These are phyloP conservation scores for Fraxinus albicans DNA, from an alignment of 305 asterid genomes.

Conservation along the genomic window DNA sequence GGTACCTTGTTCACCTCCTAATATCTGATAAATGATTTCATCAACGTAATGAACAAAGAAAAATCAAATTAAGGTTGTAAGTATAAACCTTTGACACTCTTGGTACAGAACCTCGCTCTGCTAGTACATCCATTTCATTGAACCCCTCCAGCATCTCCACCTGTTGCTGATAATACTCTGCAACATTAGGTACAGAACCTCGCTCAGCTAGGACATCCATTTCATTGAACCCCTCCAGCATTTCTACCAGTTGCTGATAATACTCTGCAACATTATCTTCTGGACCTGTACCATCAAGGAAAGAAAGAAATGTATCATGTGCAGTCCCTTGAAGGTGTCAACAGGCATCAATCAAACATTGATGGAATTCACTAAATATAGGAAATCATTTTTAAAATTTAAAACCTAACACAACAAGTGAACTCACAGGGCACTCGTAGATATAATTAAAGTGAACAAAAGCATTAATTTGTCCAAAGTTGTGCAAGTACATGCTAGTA, in stretches of 20 bases:
- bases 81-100: constrained; percentile 44
- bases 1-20: neutral
- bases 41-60: neutral
- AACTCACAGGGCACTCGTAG: neutral
- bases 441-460: neutral
- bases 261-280: constrained; percentile 50
- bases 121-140: constrained; percentile 55
- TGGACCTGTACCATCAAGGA: constrained; percentile 33
- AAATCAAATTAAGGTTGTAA: neutral
- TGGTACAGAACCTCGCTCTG: constrained; percentile 47
- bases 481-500: neutral
- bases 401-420: neutral
- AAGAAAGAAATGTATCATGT: neutral
- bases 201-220: constrained; percentile 56
- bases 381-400: neutral
- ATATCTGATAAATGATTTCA: neutral
- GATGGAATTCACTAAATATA: neutral
- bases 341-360: neutral
- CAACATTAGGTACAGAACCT: constrained; percentile 44
- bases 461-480: neutral
- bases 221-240: constrained; percentile 54
- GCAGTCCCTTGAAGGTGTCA: neutral
- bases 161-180: constrained; percentile 53
- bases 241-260: constrained; percentile 55
- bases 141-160: constrained; percentile 57